Conservation (phyloP, 176 grass and related monocot genomes). For the Echinochloa phyllopogon region DNA sequence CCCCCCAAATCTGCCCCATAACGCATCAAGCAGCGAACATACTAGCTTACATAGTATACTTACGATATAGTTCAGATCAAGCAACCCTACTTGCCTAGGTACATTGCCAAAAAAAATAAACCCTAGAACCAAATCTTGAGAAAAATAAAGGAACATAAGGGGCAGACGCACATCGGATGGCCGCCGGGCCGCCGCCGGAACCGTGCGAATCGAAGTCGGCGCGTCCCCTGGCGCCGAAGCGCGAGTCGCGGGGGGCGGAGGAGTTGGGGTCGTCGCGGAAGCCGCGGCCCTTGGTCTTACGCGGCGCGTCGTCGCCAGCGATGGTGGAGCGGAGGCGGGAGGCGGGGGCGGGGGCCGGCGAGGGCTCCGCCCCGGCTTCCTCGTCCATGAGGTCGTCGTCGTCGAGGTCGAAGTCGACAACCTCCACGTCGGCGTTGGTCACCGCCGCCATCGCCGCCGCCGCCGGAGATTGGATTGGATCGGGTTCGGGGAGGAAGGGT, state of each 20-base stretch:
- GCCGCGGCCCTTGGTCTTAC: constrained; percentile 87
- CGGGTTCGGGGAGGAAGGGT: constrained; percentile 12
- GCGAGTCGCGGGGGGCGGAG: constrained; percentile 52
- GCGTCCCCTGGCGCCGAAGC: constrained; percentile 50
- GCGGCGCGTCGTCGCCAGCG: constrained; percentile 47
- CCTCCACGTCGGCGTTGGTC: constrained; percentile 72
- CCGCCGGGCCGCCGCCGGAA: constrained; percentile 53
- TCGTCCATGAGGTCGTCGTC: constrained; percentile 98
- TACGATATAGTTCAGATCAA: neutral
- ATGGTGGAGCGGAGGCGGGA: constrained; percentile 81
- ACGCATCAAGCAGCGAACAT: neutral
- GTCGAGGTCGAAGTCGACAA: constrained; percentile 87
- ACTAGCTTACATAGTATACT: neutral
- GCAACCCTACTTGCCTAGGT: neutral
- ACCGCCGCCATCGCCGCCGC: constrained; percentile 43
- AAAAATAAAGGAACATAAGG: neutral
- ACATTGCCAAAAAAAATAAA: neutral
- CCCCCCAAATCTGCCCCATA: neutral
- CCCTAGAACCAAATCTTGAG: neutral
- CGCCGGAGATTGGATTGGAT: constrained; percentile 19
- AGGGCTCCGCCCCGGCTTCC: constrained; percentile 54
- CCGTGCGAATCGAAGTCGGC: constrained; percentile 64
- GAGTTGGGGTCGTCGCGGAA: constrained; percentile 68
- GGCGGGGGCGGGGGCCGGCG: constrained; percentile 35
- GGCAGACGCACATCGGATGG: constrained; percentile 69